phyloP scores from a whole-genome alignment of 106 monocot genomes.

The Dendrobium chrysotoxum region DNA sequence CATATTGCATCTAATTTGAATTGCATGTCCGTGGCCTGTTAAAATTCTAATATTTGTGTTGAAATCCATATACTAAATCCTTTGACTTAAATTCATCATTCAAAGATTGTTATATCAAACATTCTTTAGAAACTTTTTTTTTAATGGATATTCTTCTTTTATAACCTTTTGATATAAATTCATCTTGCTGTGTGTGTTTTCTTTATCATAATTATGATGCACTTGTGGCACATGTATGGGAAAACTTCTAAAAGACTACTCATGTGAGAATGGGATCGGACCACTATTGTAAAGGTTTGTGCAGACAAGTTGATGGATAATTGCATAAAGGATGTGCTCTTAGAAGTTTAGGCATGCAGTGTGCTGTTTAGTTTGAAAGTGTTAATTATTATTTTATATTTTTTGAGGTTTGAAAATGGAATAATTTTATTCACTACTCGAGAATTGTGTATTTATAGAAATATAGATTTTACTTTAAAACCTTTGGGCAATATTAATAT shows the following conservation, averaged over 20 bases:
- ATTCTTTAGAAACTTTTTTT: too few species aligned
- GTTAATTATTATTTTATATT: not conserved
- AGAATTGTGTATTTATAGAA: not conserved
- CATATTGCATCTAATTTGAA: too few species aligned
- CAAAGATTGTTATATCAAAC: too few species aligned
- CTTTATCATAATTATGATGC: too few species aligned
- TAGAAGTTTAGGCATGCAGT: not conserved
- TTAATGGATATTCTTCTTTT: too few species aligned
- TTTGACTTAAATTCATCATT: not conserved
- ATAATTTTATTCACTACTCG: not conserved
- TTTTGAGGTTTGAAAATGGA: not conserved
- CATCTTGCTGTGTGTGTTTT: too few species aligned
- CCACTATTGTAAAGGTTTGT: not conserved
- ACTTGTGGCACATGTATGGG: too few species aligned
- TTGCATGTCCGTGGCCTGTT: too few species aligned
- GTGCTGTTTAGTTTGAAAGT: not conserved
- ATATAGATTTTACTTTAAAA: not conserved
- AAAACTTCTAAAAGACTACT: too few species aligned
- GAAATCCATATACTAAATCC: not conserved
- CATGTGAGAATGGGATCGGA: too few species aligned
- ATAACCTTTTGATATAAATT: too few species aligned
- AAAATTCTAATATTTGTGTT: too few species aligned
- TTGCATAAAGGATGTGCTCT: not conserved
- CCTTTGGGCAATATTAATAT: not conserved
- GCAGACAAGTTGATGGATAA: not conserved